These are phyloP conservation scores for Thozetella sp. DNA, from an alignment of 495 filamentous ascomycete genomes.

Conservation along the genomic window DNA sequence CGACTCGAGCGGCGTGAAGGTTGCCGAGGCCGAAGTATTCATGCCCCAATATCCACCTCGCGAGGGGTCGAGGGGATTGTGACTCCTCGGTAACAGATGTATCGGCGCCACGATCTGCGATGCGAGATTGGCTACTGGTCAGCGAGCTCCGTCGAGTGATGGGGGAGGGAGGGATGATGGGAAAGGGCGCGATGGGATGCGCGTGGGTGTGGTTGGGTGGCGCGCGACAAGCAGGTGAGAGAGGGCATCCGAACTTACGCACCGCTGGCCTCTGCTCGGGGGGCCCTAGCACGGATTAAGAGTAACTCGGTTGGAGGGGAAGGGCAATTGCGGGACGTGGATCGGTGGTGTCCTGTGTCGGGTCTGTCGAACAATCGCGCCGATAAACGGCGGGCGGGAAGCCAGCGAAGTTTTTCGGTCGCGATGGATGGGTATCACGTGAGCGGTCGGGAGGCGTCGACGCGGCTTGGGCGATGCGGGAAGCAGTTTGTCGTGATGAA, in stretches of 20 bases:
- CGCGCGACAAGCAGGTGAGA: no score
- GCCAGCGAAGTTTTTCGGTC: constrained; percentile 25
- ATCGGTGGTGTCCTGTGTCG: not conserved
- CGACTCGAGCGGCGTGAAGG: constrained; percentile 85
- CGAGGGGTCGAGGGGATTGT: constrained; percentile 56
- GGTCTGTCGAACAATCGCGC: constrained; percentile 12
- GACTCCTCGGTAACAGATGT: constrained; percentile 46
- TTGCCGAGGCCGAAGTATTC: constrained; percentile 51
- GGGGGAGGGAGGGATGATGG: no score
- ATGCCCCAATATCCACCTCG: constrained; percentile 58
- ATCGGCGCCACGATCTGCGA: constrained; percentile 52
- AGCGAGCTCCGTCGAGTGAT: no score
- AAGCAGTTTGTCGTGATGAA: not conserved
- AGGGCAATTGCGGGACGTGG: no score
- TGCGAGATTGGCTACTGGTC: not conserved
- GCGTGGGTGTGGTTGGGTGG: no score
- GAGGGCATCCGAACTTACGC: no score
- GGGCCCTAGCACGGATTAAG: no score
- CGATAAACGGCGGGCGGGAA: no score
- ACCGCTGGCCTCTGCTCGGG: no score
- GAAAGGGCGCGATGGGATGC: no score
- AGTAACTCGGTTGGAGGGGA: no score
- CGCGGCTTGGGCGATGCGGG: constrained; percentile 8
- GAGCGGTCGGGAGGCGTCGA: constrained; percentile 19
- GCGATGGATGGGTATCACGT: constrained; percentile 36